A percentile compares a stretch with the other conserved stretches of the same genome.
Conservation (phyloP, 768 basidiomycete species). For the Mycena kentingensis region DNA sequence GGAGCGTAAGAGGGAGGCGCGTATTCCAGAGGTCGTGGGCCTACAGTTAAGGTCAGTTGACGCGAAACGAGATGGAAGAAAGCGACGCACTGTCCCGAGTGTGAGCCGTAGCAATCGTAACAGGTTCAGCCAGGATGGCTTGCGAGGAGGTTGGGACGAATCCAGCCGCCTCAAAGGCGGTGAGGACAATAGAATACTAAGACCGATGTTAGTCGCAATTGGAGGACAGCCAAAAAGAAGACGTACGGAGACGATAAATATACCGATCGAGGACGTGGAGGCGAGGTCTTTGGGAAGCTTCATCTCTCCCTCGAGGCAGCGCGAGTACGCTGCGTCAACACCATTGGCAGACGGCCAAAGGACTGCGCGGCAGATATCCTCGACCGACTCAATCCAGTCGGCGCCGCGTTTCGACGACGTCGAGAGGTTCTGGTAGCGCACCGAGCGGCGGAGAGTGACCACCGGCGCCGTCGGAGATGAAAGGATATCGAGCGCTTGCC, state of each 20-base stretch:
- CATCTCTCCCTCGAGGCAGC: slow-evolving; percentile 56
- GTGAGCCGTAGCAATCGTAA: slow-evolving; percentile 55
- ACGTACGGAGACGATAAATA: slow-evolving; percentile 54
- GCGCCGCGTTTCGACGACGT: slow-evolving; percentile 39
- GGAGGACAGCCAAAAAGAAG: neutral
- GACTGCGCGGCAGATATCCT: slow-evolving; percentile 45
- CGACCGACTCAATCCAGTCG: slow-evolving; percentile 47
- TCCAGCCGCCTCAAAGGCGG: slow-evolving; percentile 44
- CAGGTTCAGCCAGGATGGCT: slow-evolving; percentile 48
- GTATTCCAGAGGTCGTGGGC: slow-evolving; percentile 50
- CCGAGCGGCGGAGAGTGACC: slow-evolving; percentile 31
- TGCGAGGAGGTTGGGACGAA: slow-evolving; percentile 38
- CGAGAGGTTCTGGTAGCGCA: slow-evolving; percentile 34
- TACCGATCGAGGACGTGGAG: slow-evolving; percentile 51
- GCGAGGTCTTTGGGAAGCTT: slow-evolving; percentile 51
- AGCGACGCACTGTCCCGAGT: slow-evolving; percentile 33
- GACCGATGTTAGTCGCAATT: slow-evolving; percentile 7
- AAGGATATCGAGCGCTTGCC: slow-evolving; percentile 43
- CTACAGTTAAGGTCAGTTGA: slow-evolving; percentile 21
- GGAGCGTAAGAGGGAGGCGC: slow-evolving; percentile 53
- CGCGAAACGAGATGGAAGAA: neutral
- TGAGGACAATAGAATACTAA: slow-evolving; percentile 51
- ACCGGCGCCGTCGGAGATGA: slow-evolving; percentile 42
- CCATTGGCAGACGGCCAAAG: slow-evolving; percentile 49
- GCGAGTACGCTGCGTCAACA: slow-evolving; percentile 30